Evolutionary conservation across 2,329 filamentous ascomycete genomes (phyloP).

Genomic region (Sporothrix phasma): DNA sequence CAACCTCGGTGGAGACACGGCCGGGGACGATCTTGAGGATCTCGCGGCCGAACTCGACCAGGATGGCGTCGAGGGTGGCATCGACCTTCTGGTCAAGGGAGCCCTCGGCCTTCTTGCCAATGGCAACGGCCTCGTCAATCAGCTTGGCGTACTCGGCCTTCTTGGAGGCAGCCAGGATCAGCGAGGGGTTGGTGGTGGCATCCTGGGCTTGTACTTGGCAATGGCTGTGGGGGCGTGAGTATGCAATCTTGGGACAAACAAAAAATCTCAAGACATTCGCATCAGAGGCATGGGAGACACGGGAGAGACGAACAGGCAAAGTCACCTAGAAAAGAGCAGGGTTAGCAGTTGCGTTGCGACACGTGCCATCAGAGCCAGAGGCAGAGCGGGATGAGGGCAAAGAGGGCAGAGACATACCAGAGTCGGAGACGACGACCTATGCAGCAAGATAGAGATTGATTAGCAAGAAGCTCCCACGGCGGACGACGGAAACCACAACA

Average conservation of each 20-base stretch:
- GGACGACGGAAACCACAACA: not conserved
- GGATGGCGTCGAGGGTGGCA: conserved; percentile 78
- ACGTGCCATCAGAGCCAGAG: conserved; percentile 16
- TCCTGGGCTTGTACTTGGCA: conserved; percentile 99
- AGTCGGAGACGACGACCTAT: conserved; percentile 92
- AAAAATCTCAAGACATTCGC: not conserved
- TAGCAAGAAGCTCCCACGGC: conserved; percentile 17
- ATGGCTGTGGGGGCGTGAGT: conserved; percentile 51
- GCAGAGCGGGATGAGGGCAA: conserved; percentile 16
- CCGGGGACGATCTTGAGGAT: conserved; percentile 95
- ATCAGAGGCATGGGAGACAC: not conserved
- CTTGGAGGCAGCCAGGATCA: conserved; percentile 97
- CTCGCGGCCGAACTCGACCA: conserved; percentile 97
- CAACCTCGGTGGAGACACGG: conserved; percentile 98
- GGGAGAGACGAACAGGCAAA: conserved; percentile 56
- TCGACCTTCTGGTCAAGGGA: conserved; percentile 76
- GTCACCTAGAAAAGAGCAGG: conserved; percentile 45
- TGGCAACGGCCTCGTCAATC: conserved; percentile 74
- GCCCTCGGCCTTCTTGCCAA: conserved; percentile 68
- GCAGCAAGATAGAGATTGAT: conserved; percentile 15
- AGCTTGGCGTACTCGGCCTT: conserved; percentile 92
- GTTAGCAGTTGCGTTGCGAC: conserved; percentile 26
- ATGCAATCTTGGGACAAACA: too few species aligned
- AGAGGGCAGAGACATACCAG: conserved; percentile 51
- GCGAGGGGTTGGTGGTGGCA: conserved; percentile 98